phyloP scores from a whole-genome alignment of 2,329 filamentous ascomycete genomes.

The Colletotrichum orbiculare region DNA sequence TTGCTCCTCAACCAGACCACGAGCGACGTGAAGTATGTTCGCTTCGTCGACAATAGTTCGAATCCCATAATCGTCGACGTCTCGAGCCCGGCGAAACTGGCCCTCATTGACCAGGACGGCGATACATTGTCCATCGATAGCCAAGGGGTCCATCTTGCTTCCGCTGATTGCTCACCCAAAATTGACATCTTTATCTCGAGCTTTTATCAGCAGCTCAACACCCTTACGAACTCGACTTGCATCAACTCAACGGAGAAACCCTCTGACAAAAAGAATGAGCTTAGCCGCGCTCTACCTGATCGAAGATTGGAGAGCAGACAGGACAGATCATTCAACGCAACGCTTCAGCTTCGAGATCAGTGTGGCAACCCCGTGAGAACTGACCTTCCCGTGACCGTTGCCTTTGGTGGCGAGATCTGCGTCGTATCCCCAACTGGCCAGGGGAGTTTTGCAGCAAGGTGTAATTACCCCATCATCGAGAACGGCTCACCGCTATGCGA shows the following conservation, averaged over 20 bases:
- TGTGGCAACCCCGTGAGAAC: constrained; percentile 45
- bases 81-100: constrained; percentile 46
- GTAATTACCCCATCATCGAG: constrained; percentile 47
- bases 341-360: constrained; percentile 48
- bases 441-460: constrained; percentile 43
- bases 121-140: constrained; percentile 48
- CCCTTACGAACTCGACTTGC: constrained; percentile 46
- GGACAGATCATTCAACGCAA: constrained; percentile 44
- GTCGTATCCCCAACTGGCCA: constrained; percentile 1
- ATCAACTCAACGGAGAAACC: constrained; percentile 24
- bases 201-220: constrained; percentile 48
- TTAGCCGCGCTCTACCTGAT: too few species aligned
- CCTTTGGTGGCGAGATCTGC: constrained; percentile 47
- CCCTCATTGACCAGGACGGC: constrained; percentile 45
- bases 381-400: constrained; percentile 45
- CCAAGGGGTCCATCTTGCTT: constrained; percentile 49
- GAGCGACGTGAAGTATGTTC: constrained; percentile 47
- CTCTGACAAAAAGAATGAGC: too few species aligned
- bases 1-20: constrained; percentile 47
- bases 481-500: constrained; percentile 46
- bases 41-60: constrained; percentile 44
- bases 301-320: constrained; percentile 6
- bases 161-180: constrained; percentile 45
- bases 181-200: constrained; percentile 47
- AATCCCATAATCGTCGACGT: constrained; percentile 47